Evolutionary conservation across 2,329 filamentous ascomycete genomes (phyloP).

Genomic region (Cyphellophora europaea): DNA sequence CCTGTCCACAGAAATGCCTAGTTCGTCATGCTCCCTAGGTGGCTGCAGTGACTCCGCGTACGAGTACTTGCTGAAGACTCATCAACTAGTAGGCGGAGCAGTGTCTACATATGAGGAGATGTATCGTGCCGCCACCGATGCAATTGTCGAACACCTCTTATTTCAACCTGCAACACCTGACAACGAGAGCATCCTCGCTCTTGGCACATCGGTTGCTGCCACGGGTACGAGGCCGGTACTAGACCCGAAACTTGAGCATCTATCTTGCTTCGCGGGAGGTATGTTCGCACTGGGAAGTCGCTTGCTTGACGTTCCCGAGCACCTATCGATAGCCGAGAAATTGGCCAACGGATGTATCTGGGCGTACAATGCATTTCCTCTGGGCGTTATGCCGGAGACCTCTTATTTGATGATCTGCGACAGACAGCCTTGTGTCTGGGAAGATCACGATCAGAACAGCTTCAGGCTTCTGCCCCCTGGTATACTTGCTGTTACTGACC

Average conservation of each 20-base stretch:
- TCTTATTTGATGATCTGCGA: conserved; percentile 37
- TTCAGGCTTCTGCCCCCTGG: conserved; percentile 41
- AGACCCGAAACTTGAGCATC: conserved; percentile 38
- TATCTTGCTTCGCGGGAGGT: conserved; percentile 47
- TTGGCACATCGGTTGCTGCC: conserved; percentile 42
- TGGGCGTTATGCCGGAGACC: conserved; percentile 46
- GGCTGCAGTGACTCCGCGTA: conserved; percentile 46
- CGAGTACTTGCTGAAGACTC: conserved; percentile 54
- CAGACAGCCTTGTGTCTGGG: conserved; percentile 40
- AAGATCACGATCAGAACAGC: conserved; percentile 37
- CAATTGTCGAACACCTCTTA: conserved; percentile 62
- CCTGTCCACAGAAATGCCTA: background rate
- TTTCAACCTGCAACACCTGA: conserved; percentile 62
- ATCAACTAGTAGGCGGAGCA: conserved; percentile 58
- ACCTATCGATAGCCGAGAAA: conserved; percentile 39
- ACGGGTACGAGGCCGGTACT: conserved; percentile 34
- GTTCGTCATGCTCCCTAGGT: conserved; percentile 41
- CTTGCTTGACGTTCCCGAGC: conserved; percentile 39
- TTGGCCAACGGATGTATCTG: conserved; percentile 48
- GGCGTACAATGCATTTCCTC: conserved; percentile 41
- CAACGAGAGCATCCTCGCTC: conserved; percentile 28
- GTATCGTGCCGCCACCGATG: conserved; percentile 58
- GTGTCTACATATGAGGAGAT: conserved; percentile 47
- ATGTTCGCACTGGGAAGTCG: conserved; percentile 46
- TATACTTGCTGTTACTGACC: conserved; percentile 26